Evolutionary conservation across 768 basidiomycete genomes (phyloP).

Genomic region (Kwoniella botswanensis): DNA sequence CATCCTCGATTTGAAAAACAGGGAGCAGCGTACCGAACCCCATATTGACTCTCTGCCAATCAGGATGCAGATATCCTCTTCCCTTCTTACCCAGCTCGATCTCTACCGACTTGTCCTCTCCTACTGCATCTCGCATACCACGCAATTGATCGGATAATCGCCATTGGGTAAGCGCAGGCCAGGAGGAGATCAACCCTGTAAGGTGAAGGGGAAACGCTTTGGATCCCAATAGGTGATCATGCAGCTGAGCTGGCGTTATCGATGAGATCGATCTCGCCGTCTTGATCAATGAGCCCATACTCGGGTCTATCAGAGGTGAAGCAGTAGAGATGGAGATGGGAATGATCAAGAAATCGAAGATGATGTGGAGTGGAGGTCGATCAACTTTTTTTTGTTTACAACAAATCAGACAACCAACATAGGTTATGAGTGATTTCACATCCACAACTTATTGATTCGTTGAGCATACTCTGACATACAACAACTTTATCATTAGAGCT

Average conservation of each 20-base stretch:
- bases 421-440: background rate
- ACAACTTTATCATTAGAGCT: background rate
- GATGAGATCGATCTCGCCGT: slow-evolving; percentile 7
- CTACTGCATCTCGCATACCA: slow-evolving; percentile 26
- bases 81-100: slow-evolving; percentile 48
- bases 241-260: slow-evolving; percentile 18
- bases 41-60: slow-evolving; percentile 46
- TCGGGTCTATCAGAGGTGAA: background rate
- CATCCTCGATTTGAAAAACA: background rate
- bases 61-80: slow-evolving; percentile 52
- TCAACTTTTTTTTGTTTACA: slow-evolving; percentile 14
- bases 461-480: background rate
- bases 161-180: slow-evolving; percentile 41
- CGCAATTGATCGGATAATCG: slow-evolving; percentile 24
- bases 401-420: background rate
- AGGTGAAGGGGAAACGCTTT: slow-evolving; percentile 35
- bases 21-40: slow-evolving; percentile 44
- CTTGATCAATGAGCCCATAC: slow-evolving; percentile 7
- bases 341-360: slow-evolving; percentile 2
- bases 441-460: background rate
- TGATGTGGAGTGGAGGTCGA: slow-evolving; percentile 18
- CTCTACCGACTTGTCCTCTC: slow-evolving; percentile 44
- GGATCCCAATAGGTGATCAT: slow-evolving; percentile 23
- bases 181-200: slow-evolving; percentile 30
- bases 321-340: background rate